These are phyloP conservation scores for Fusarium piperis DNA, from an alignment of 2,329 filamentous ascomycete species.

Conservation along the genomic window DNA sequence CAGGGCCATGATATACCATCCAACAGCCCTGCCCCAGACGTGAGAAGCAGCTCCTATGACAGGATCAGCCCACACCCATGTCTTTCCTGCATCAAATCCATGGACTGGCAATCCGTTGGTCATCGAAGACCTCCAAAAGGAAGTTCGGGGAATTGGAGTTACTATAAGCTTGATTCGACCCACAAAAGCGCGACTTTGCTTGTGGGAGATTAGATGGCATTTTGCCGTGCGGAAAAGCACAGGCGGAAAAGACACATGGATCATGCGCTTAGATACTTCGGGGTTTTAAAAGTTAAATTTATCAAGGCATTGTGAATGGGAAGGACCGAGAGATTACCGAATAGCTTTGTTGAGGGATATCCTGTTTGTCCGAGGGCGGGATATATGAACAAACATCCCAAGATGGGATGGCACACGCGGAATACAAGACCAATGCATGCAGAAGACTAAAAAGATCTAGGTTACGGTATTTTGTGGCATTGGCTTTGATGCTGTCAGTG, in stretches of 20 bases:
- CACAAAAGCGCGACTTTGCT: background rate
- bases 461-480: background rate
- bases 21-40: conserved; percentile 34
- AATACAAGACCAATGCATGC: background rate
- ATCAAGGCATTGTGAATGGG: background rate
- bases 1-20: conserved; percentile 35
- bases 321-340: background rate
- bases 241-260: background rate
- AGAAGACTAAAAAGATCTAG: background rate
- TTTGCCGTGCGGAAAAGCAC: background rate
- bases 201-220: conserved; percentile 6
- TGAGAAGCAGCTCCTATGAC: conserved; percentile 27
- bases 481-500: no score
- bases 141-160: background rate
- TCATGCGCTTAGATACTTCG: background rate
- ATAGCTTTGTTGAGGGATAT: background rate
- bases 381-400: background rate
- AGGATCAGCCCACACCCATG: conserved; percentile 31
- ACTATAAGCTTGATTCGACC: conserved; percentile 7
- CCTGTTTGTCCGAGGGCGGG: background rate
- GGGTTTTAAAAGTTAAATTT: background rate
- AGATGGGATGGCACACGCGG: background rate
- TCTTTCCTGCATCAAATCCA: conserved; percentile 29
- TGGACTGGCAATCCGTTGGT: conserved; percentile 27
- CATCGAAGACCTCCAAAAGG: background rate